These are phyloP conservation scores for Aciculosporium take DNA, from an alignment of 2,329 filamentous ascomycete genomes.

Conservation along the genomic window DNA sequence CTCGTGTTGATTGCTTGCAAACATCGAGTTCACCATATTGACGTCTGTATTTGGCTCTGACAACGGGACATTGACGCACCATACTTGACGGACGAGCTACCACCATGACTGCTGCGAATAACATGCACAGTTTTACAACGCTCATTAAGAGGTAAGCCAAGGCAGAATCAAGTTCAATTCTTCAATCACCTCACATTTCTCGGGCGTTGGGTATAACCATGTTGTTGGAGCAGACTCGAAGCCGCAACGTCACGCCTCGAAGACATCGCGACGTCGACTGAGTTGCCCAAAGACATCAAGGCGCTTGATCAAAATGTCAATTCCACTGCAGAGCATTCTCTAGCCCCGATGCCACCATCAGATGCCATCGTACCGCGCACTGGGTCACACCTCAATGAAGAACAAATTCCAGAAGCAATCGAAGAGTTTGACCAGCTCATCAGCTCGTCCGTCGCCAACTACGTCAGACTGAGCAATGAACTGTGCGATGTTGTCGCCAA, in stretches of 20 bases:
- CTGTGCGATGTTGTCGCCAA: constrained; percentile 66
- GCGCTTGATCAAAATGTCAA: constrained; percentile 26
- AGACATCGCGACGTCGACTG: constrained; percentile 76
- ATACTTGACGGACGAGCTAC: background rate
- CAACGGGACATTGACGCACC: background rate
- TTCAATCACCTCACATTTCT: background rate
- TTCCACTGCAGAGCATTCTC: constrained; percentile 16
- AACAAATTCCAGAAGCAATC: constrained; percentile 59
- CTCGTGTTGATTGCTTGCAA: no score
- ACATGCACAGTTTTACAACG: constrained; percentile 94
- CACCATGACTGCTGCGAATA: constrained; percentile 57
- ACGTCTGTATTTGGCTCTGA: no score
- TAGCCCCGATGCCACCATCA: constrained; percentile 24
- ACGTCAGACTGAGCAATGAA: constrained; percentile 61
- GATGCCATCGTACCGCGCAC: constrained; percentile 17
- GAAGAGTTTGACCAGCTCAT: constrained; percentile 80
- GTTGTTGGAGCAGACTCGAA: constrained; percentile 55
- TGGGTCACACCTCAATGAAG: constrained; percentile 18
- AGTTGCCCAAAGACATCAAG: constrained; percentile 38
- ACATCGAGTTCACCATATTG: no score
- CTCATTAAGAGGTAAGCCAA: constrained; percentile 79
- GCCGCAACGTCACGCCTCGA: constrained; percentile 91
- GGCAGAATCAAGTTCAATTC: background rate
- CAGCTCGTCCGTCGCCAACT: constrained; percentile 57
- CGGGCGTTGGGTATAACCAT: background rate